These are phyloP conservation scores for Solanum dulcamara DNA, from an alignment of 257 asterid species.

Conservation along the genomic window DNA sequence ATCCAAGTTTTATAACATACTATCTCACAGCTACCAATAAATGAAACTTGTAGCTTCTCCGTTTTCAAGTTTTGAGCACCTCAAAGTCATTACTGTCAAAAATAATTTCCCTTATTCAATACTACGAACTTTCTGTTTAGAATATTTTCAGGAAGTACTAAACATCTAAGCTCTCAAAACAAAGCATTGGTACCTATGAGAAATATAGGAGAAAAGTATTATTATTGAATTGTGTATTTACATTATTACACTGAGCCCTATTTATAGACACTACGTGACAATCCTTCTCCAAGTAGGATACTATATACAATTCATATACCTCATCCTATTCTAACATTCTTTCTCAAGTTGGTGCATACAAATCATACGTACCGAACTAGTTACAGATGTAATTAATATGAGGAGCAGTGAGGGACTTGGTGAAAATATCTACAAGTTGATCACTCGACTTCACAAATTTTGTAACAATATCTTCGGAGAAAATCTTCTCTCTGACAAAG, in stretches of 20 bases:
- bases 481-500: not conserved
- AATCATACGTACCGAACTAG: not conserved
- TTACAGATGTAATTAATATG: not conserved
- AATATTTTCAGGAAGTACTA: not conserved
- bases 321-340: not conserved
- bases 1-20: not conserved
- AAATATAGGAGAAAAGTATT: not conserved
- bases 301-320: not conserved
- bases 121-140: not conserved
- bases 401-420: not conserved
- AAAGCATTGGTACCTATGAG: not conserved
- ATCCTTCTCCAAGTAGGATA: not conserved
- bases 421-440: not conserved
- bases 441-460: not conserved
- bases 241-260: not conserved
- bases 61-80: not conserved
- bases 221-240: not conserved
- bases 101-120: not conserved
- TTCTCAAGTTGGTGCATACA: not conserved
- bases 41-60: not conserved
- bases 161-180: not conserved
- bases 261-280: not conserved
- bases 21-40: not conserved
- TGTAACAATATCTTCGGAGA: not conserved
- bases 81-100: not conserved